Evolutionary conservation across 768 basidiomycete species (phyloP).

Genomic region (Lactarius psammicola): DNA sequence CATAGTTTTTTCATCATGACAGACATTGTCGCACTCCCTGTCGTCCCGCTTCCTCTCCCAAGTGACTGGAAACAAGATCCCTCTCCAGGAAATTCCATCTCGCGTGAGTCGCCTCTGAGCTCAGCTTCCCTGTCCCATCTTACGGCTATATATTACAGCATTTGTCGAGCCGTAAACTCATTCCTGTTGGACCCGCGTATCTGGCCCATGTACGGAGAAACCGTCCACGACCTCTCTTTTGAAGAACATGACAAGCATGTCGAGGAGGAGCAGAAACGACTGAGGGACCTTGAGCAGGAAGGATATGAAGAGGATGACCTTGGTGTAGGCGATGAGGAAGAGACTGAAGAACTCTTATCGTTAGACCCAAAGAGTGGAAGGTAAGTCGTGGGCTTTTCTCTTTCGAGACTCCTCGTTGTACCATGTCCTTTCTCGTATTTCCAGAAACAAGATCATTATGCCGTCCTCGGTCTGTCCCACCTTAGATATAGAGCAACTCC

Average conservation of each 20-base stretch:
- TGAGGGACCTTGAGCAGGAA: slow-evolving; percentile 48
- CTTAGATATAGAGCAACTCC: slow-evolving; percentile 82
- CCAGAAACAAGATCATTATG: slow-evolving; percentile 98
- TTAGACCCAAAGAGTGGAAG: slow-evolving; percentile 99
- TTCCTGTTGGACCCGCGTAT: slow-evolving; percentile 88
- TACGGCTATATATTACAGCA: slow-evolving; percentile 32
- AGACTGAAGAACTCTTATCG: slow-evolving; percentile 61
- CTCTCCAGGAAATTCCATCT: slow-evolving; percentile 38
- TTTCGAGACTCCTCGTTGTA: neutral
- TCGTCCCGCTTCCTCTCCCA: slow-evolving; percentile 46
- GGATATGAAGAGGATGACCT: slow-evolving; percentile 74
- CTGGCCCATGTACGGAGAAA: slow-evolving; percentile 76
- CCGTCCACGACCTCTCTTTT: slow-evolving; percentile 73
- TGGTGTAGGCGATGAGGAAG: slow-evolving; percentile 90
- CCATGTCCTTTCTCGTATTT: slow-evolving; percentile 5
- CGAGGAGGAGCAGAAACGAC: slow-evolving; percentile 51
- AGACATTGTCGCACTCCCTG: slow-evolving; percentile 37
- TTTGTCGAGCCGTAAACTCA: slow-evolving; percentile 52
- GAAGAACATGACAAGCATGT: slow-evolving; percentile 75
- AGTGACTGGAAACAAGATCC: slow-evolving; percentile 44
- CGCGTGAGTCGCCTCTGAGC: slow-evolving; percentile 33
- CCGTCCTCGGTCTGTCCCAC: slow-evolving; percentile 90
- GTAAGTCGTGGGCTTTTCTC: slow-evolving; percentile 40
- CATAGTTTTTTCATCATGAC: slow-evolving; percentile 22
- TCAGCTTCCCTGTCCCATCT: slow-evolving; percentile 16